Base-by-base conservation (phyloP, 441 rosid species). In the Biscutella laevigata region DNA sequence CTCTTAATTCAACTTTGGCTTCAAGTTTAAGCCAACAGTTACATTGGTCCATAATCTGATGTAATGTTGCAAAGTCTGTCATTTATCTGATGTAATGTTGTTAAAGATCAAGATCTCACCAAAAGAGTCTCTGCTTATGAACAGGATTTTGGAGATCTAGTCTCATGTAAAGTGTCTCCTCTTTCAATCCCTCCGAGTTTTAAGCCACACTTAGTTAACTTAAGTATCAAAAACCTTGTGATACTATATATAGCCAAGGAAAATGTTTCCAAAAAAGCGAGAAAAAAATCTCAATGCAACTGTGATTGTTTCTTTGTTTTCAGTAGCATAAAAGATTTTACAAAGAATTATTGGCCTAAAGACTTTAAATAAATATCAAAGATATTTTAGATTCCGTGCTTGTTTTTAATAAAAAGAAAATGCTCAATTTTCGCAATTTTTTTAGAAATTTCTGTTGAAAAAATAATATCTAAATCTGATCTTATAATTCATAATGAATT, bases 21-120 rank as follows among this genome's bases (percentile, higher is more conserved):
- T n/a, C n/a, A n/a, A n/a, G n/a, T n/a, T n/a, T n/a, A n/a, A n/a
- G n/a, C n/a, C n/a, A n/a, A n/a, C n/a, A n/a, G 40, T 51, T 53
- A 13, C 58, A 61, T 51, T 51, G 29, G 58, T 61, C 37, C 43
- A 32, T 39, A 37, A 36, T 17, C 43, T 57, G 22, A 20, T 42
- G 53, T 43, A 24, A 35, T 20, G 12, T 34, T 43, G 47, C 17
- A 19, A 22, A 11, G 28, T 50, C 42, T 61, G 13, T 40, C n/a
- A n/a, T 22, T 12, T 33, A 21, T 9, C 20, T 3, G n/a, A n/a
- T n/a, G n/a, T n/a, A n/a, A n/a, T n/a, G n/a, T 11, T 7, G 38
- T 38, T 16, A 50, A n/a, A 30, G 49, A 29, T 2, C 21, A 29
- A 46, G 40, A 59, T 28, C 32, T 46, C 39, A 47, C 10, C 33